Conservation (phyloP, 306 rosid genomes). For the Chamaecrista fasciculata region DNA sequence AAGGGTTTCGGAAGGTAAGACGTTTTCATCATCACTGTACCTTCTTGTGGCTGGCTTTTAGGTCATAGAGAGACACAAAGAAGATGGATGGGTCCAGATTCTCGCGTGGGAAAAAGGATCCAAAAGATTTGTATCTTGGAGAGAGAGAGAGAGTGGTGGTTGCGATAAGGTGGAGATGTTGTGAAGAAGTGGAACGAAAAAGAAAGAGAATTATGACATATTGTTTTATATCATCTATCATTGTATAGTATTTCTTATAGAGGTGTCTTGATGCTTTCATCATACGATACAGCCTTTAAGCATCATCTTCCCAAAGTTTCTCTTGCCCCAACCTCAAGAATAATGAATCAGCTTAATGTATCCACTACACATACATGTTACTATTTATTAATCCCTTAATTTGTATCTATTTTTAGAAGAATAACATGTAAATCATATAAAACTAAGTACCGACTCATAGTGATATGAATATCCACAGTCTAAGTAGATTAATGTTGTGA, state of each 20-base stretch:
- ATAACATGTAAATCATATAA: not conserved
- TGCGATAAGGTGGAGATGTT: slow-evolving; percentile 27
- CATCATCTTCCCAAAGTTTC: not conserved
- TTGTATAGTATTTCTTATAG: not conserved
- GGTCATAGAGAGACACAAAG: slow-evolving; percentile 20
- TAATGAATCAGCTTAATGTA: too few species aligned
- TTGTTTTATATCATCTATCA: slow-evolving; percentile 1
- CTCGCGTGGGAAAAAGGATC: slow-evolving; percentile 9
- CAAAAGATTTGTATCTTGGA: not conserved
- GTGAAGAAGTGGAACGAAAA: slow-evolving; percentile 17
- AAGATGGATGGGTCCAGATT: slow-evolving; percentile 19
- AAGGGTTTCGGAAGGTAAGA: slow-evolving; percentile 58
- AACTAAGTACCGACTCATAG: too few species aligned
- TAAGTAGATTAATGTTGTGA: not conserved
- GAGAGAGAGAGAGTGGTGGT: slow-evolving; percentile 29
- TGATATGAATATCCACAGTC: not conserved
- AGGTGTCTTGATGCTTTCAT: not conserved
- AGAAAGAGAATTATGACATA: slow-evolving; percentile 14
- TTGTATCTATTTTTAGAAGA: not conserved
- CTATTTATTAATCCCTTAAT: not conserved
- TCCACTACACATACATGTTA: too few species aligned
- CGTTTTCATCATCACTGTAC: slow-evolving; percentile 55
- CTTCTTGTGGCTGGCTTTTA: slow-evolving; percentile 31
- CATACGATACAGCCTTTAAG: not conserved
- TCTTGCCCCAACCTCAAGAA: too few species aligned